Conservation (phyloP, 2,329 filamentous ascomycete genomes). For the Colletotrichum brevisporum region DNA sequence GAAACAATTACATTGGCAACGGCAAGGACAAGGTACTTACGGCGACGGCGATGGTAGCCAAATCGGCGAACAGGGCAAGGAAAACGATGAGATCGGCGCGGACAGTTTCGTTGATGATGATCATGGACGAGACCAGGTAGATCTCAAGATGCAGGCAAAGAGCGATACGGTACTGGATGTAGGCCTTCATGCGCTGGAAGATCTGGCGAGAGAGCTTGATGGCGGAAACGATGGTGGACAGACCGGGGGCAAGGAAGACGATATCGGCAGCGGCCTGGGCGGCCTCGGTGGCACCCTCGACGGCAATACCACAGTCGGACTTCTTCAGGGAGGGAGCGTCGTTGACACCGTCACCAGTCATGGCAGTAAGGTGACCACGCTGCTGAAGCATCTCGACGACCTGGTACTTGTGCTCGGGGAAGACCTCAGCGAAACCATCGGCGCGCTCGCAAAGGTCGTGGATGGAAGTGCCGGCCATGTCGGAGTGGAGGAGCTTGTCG, state of each 20-base stretch:
- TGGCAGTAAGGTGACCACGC: constrained; percentile 79
- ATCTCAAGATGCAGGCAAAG: constrained; percentile 82
- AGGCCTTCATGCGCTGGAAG: constrained; percentile 84
- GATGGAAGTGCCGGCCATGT: constrained; percentile 79
- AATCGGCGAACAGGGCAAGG: constrained; percentile 83
- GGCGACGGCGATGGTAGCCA: constrained; percentile 83
- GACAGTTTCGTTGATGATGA: constrained; percentile 84
- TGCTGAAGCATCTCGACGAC: constrained; percentile 83
- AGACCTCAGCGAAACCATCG: constrained; percentile 81
- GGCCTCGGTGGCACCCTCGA: constrained; percentile 80
- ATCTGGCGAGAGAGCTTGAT: constrained; percentile 83
- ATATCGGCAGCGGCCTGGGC: constrained; percentile 82
- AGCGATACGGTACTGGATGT: constrained; percentile 83
- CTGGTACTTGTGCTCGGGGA: constrained; percentile 83
- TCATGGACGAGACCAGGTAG: constrained; percentile 83
- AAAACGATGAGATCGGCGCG: constrained; percentile 82
- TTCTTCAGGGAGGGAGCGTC: constrained; percentile 82
- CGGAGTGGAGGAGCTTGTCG: constrained; percentile 82
- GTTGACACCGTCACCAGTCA: constrained; percentile 84
- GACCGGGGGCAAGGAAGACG: constrained; percentile 80
- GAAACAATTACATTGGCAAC: accelerated
- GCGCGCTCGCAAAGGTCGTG: constrained; percentile 83
- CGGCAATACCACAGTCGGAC: constrained; percentile 81
- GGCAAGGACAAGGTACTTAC: constrained; percentile 15
- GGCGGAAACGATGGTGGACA: constrained; percentile 78